phyloP scores from a whole-genome alignment of 2,329 filamentous ascomycete genomes.

The Phialophora chinensis region DNA sequence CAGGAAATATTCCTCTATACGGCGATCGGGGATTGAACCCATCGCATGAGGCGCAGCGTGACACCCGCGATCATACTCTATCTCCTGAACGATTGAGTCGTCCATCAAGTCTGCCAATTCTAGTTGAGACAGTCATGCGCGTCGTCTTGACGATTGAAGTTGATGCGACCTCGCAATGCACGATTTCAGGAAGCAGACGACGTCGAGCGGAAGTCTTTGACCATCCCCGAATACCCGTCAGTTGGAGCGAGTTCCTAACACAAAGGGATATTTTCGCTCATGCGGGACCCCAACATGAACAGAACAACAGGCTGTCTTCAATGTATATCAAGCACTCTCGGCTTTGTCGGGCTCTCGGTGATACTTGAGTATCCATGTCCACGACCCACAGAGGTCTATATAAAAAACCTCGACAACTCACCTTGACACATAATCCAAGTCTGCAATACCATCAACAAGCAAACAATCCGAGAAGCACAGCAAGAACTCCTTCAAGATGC shows the following conservation, averaged over 20 bases:
- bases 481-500: constrained; percentile 6
- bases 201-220: neutral
- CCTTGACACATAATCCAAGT: neutral
- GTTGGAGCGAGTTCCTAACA: neutral
- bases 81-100: neutral
- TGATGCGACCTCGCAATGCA: neutral
- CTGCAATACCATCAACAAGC: neutral
- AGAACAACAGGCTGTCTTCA: neutral
- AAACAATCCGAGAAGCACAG: neutral
- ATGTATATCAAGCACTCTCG: neutral
- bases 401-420: neutral
- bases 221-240: constrained; percentile 4
- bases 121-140: neutral
- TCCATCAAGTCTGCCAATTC: constrained; percentile 1
- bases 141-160: neutral
- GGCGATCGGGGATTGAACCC: neutral
- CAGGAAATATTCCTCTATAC: neutral
- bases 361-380: neutral
- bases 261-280: neutral
- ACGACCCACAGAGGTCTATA: neutral
- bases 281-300: neutral
- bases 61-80: neutral
- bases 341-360: neutral
- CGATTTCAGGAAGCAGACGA: neutral
- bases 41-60: neutral